These are phyloP conservation scores for Plasmodium vivax DNA, from an alignment of 169 alveolate species.

Conservation along the genomic window DNA sequence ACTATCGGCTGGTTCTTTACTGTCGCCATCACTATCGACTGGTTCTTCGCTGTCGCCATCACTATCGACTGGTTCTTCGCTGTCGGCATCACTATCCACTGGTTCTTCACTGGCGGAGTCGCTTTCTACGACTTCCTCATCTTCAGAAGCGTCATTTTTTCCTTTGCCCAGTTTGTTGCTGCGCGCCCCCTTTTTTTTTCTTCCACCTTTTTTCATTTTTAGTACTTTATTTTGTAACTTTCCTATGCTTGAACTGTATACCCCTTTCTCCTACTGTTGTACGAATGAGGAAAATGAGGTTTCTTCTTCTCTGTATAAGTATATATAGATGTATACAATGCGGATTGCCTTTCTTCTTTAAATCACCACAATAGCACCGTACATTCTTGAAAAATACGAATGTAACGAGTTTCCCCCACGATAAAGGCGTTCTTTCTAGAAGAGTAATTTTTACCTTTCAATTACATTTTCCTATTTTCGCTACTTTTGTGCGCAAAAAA, in stretches of 20 bases:
- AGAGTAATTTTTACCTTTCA: neutral
- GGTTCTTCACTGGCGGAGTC: neutral
- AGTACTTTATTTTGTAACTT: constrained; percentile 7
- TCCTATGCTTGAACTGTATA: neutral
- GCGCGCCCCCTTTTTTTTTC: neutral
- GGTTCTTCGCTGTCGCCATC: neutral
- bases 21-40: no score
- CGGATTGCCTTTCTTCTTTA: neutral
- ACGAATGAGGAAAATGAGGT: neutral
- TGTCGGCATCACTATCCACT: neutral
- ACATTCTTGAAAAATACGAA: neutral
- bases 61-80: neutral
- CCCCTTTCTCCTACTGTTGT: neutral
- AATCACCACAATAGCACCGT: neutral
- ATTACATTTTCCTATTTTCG: neutral
- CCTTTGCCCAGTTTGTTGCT: neutral
- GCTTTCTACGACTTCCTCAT: constrained; percentile 21
- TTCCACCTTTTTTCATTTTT: neutral
- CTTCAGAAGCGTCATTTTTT: neutral
- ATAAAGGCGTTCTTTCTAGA: neutral
- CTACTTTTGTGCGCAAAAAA: constrained; percentile 2
- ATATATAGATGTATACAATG: neutral
- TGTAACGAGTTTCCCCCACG: neutral
- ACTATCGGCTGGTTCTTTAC: no score
- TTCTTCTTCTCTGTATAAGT: neutral